A percentile compares a stretch with the other conserved stretches of the same genome.
These are phyloP conservation scores for Salvia rosmarinus DNA, from an alignment of 257 asterid species.

Conservation along the genomic window DNA sequence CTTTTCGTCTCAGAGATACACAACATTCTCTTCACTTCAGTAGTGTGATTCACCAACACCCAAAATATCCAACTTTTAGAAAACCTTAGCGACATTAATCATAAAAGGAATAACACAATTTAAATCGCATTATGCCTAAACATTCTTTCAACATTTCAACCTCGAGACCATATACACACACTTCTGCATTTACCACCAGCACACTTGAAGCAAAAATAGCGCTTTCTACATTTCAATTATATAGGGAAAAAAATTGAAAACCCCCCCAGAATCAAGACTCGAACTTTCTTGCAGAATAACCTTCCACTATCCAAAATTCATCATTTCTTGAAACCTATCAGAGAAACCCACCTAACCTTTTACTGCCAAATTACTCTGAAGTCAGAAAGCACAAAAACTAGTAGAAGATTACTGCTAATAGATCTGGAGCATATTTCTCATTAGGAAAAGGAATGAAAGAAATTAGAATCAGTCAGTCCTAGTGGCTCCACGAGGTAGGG, in stretches of 20 bases:
- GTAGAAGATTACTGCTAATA: slow-evolving; percentile 31
- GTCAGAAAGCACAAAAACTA: slow-evolving; percentile 26
- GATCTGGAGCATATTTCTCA: slow-evolving; percentile 46
- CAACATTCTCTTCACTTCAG: slow-evolving; percentile 7
- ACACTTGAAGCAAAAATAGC: slow-evolving; percentile 1
- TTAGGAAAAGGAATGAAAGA: slow-evolving; percentile 2
- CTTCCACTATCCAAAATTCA: slow-evolving; percentile 27
- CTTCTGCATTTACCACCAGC: slow-evolving; percentile 27
- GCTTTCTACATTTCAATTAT: slow-evolving; percentile 13
- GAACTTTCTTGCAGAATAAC: slow-evolving; percentile 27
- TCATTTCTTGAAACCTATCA: slow-evolving; percentile 25
- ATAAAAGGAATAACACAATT: slow-evolving; percentile 12
- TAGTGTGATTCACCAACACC: not conserved
- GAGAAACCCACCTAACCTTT: slow-evolving; percentile 35
- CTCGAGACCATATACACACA: slow-evolving; percentile 20
- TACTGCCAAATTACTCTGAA: slow-evolving; percentile 15
- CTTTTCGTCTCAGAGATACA: slow-evolving; percentile 5
- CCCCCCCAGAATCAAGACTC: slow-evolving; percentile 19
- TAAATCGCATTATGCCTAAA: slow-evolving; percentile 28
- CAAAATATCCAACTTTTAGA: slow-evolving; percentile 12
- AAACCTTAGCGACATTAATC: slow-evolving; percentile 21
- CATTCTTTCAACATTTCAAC: slow-evolving; percentile 22
- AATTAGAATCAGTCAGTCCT: slow-evolving; percentile 14
- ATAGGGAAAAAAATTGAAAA: not conserved
- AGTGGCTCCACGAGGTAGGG: slow-evolving; percentile 46